Percentiles rank a stretch among this genome's conserved stretches.
These are phyloP conservation scores for Austroboletus niveus DNA, from an alignment of 1,284 basidiomycete species.

Conservation along the genomic window DNA sequence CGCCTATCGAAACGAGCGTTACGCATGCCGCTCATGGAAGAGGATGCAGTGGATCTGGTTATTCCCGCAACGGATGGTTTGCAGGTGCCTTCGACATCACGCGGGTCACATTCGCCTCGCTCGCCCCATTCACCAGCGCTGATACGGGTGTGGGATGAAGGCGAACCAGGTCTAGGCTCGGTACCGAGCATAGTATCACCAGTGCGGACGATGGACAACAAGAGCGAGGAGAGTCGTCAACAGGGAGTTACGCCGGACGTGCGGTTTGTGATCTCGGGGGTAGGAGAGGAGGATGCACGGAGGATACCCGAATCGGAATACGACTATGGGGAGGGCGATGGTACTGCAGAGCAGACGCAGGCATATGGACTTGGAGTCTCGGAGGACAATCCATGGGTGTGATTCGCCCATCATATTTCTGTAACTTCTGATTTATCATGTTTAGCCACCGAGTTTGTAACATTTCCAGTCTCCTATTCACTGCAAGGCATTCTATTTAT, in stretches of 20 bases:
- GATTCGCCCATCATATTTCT: too few species aligned
- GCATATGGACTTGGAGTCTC: background rate
- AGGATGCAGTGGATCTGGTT: slow-evolving; percentile 31
- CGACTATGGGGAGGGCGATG: background rate
- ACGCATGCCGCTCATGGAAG: slow-evolving; percentile 22
- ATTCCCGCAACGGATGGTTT: slow-evolving; percentile 17
- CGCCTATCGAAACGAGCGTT: slow-evolving; percentile 3
- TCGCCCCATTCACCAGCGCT: slow-evolving; percentile 16
- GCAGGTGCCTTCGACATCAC: slow-evolving; percentile 21
- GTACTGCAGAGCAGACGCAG: background rate
- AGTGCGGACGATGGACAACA: background rate
- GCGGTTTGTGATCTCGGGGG: background rate
- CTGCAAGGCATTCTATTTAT: too few species aligned
- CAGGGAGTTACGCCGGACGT: background rate
- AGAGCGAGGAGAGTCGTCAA: background rate
- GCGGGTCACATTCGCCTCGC: slow-evolving; percentile 14
- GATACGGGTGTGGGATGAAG: slow-evolving; percentile 28
- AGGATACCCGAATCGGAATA: background rate
- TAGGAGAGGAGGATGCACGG: background rate
- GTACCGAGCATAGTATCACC: background rate
- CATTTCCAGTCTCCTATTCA: too few species aligned
- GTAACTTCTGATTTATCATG: too few species aligned
- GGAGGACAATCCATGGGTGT: background rate
- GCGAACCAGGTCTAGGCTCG: background rate
- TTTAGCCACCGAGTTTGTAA: too few species aligned